Evolutionary conservation across 345 rosid species (phyloP), one percentile per base, ranked within the genome.

Genomic region (Litchi chinensis): DNA sequence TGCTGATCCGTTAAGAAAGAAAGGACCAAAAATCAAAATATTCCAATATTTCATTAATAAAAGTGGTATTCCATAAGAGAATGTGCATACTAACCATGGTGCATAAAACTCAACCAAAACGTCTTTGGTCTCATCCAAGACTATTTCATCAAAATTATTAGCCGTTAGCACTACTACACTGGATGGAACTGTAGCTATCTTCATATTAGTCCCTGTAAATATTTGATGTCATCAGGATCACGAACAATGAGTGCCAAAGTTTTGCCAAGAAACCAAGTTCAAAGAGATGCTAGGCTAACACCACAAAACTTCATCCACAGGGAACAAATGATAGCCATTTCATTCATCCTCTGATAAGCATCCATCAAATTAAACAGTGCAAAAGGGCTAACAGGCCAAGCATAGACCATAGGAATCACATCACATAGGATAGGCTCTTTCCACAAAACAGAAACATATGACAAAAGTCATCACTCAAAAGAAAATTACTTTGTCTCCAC

Each of bases 41-140:
- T 54, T 40, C 26, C 28, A 10, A 3, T 65, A 41, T 6, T 28
- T 21, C 56, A 2, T 54, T 54, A 67, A 4, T 64, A 54, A 16
- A 37, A 1, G 5, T 18, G 62, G 41, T 11, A 76, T 16, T 15
- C 19, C 13, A 22, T 4, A 76, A 18, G 60, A 11, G 7, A 48
- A 57, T 19, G 71, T 39, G 69, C 72, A 64, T 56, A 74, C 88
- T 82, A 78, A 96, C 99, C 98, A 97, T 65, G 99, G 99, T 28
- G 98, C 99, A 82, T 97, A 97, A 85, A 97, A 94, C 85, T 97
- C 99, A 82, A 97, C 93, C 86, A 97, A 79, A 48, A 97, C 98
- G 85, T 97, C 98, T 83, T 97, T 97, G 73, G 86, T 88, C 59
- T 89, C 87, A 81, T 97, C 97, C 89, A 93, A 82, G 75, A 94